Conservation (phyloP, 2,329 filamentous ascomycete species). For the Cytospora piceae region DNA sequence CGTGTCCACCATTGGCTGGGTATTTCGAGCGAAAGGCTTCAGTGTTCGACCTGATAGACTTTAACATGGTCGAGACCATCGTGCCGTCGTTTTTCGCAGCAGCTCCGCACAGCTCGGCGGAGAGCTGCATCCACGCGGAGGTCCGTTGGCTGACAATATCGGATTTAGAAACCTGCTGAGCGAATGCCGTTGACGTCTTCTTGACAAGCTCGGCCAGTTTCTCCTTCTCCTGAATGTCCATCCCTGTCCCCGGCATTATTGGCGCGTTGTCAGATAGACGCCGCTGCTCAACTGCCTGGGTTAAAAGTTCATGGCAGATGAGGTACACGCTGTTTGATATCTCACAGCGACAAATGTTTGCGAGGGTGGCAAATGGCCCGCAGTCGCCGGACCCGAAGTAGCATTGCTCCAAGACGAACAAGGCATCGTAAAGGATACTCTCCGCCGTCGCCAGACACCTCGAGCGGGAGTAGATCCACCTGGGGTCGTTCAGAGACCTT, state of each 20-base stretch:
- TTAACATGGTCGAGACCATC: not conserved
- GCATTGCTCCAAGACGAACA: slow-evolving; percentile 7
- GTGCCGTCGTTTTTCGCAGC: slow-evolving; percentile 2
- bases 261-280: slow-evolving; percentile 3
- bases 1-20: not conserved
- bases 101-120: slow-evolving; percentile 20
- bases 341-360: slow-evolving; percentile 24
- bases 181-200: slow-evolving; percentile 11
- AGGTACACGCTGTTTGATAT: slow-evolving; percentile 24
- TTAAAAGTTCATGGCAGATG: slow-evolving; percentile 23
- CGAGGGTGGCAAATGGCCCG: slow-evolving; percentile 17
- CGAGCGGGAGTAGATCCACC: slow-evolving; percentile 20
- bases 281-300: slow-evolving; percentile 19
- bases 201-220: slow-evolving; percentile 5
- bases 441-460: slow-evolving; percentile 14
- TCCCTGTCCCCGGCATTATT: not conserved
- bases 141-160: slow-evolving; percentile 26
- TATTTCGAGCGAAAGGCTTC: not conserved
- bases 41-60: not conserved
- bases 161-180: slow-evolving; percentile 10
- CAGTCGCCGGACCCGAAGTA: slow-evolving; percentile 2
- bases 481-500: slow-evolving; percentile 20
- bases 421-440: slow-evolving; percentile 15
- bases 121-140: slow-evolving; percentile 22
- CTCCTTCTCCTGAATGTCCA: slow-evolving; percentile 1